A percentile compares a stretch with the other conserved stretches of the same genome.
These are phyloP conservation scores for Paramyrothecium sp. DNA, from an alignment of 2,329 filamentous ascomycete species.

Conservation along the genomic window DNA sequence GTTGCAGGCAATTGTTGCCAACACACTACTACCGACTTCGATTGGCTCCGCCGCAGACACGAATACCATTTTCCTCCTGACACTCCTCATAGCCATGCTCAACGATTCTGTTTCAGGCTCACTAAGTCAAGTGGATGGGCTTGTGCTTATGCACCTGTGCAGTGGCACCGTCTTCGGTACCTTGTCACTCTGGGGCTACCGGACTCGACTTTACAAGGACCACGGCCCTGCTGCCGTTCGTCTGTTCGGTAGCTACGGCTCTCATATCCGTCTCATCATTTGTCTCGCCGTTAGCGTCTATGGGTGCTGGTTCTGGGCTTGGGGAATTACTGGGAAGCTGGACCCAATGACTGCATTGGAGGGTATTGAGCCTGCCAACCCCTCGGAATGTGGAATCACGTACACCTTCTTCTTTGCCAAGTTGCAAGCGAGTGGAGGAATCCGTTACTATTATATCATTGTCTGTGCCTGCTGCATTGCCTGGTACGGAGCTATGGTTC, in stretches of 20 bases:
- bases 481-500: conserved; percentile 18
- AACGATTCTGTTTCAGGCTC: conserved; percentile 11
- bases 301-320: conserved; percentile 25
- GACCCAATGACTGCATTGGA: conserved; percentile 11
- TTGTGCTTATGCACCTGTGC: conserved; percentile 26
- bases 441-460: conserved; percentile 19
- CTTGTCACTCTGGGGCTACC: conserved; percentile 24
- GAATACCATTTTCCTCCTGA: conserved; percentile 28
- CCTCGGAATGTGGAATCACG: conserved; percentile 10
- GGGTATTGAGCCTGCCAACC: conserved; percentile 6
- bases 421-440: conserved; percentile 14
- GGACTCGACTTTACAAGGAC: conserved; percentile 18
- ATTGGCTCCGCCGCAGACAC: conserved; percentile 19
- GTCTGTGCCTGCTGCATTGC: conserved; percentile 13
- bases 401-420: conserved; percentile 24
- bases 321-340: conserved; percentile 13
- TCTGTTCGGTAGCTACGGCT: conserved; percentile 20
- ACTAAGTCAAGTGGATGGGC: conserved; percentile 19
- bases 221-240: conserved; percentile 14
- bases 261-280: conserved; percentile 18
- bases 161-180: conserved; percentile 24
- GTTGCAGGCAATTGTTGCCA: conserved; percentile 22
- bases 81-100: conserved; percentile 22
- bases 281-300: conserved; percentile 19
- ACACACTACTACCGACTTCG: conserved; percentile 19